A percentile compares a stretch with the other conserved stretches of the same genome.
Evolutionary conservation across 495 filamentous ascomycete genomes (phyloP).

Genomic region (Talaromyces wortmannii): DNA sequence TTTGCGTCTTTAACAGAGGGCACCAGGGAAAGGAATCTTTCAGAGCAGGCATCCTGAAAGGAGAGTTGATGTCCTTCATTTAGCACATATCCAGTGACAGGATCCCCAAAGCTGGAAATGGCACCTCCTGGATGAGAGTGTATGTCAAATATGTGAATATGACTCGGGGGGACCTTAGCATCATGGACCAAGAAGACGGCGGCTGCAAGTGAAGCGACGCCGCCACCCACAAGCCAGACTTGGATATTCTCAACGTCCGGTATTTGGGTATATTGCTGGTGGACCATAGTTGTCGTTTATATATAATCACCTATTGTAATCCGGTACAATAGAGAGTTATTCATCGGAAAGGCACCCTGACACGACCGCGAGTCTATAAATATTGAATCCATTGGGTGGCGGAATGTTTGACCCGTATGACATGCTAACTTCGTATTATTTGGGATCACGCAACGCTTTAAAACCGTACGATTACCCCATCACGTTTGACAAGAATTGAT

Average conservation of each 20-base stretch:
- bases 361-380: too few relatives aligned
- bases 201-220: conserved; percentile 32
- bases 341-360: too few relatives aligned
- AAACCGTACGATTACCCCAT: too few relatives aligned
- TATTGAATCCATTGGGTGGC: too few relatives aligned
- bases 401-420: too few relatives aligned
- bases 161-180: conserved; percentile 28
- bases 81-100: conserved; percentile 30
- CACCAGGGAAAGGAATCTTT: conserved; percentile 25
- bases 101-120: conserved; percentile 23
- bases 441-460: too few relatives aligned
- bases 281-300: background rate
- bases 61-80: conserved; percentile 27
- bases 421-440: too few relatives aligned
- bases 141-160: conserved; percentile 36
- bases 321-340: too few relatives aligned
- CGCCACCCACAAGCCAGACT: conserved; percentile 30
- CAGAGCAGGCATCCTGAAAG: conserved; percentile 27
- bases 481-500: too few relatives aligned
- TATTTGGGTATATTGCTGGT: conserved; percentile 27
- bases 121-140: conserved; percentile 20
- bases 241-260: too few relatives aligned
- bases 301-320: too few relatives aligned
- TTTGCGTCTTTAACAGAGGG: conserved; percentile 17
- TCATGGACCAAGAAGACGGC: conserved; percentile 36